Conservation (phyloP, 116 monocot genomes). For the Cymodocea nodosa region DNA sequence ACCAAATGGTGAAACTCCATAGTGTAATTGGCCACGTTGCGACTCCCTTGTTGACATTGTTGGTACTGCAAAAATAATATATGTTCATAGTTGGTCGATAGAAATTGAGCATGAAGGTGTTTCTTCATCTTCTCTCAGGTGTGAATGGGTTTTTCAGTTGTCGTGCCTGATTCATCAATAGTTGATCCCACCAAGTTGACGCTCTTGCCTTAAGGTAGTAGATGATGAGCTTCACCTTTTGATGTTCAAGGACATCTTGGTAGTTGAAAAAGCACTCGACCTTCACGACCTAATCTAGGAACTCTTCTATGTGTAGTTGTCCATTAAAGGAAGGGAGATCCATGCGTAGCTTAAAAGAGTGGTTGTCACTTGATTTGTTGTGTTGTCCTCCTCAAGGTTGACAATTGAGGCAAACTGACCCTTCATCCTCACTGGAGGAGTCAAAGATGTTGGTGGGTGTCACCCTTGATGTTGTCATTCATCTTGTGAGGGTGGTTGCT, state of each 20-base stretch:
- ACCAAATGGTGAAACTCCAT: background rate
- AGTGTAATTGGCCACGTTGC: background rate
- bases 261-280: slow-evolving; percentile 9
- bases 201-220: background rate
- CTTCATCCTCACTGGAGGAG: too few species aligned
- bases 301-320: slow-evolving; percentile 1
- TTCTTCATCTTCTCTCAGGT: background rate
- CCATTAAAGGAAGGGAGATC: slow-evolving; percentile 1
- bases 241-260: background rate
- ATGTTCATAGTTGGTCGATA: background rate
- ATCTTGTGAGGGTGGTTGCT: too few species aligned
- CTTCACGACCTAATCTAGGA: slow-evolving; percentile 3
- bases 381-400: too few species aligned
- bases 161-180: too few species aligned
- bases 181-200: background rate
- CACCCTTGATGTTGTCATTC: too few species aligned
- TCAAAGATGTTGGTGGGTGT: too few species aligned
- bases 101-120: background rate
- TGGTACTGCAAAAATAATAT: background rate
- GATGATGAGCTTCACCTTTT: background rate
- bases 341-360: too few species aligned
- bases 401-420: too few species aligned
- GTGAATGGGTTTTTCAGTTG: background rate
- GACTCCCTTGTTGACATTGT: background rate
- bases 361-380: too few species aligned